Percentiles rank a stretch among this genome's conserved stretches.
Evolutionary conservation across 805 yeast genomes (phyloP).

Genomic region (Kodamaea lidongshanica): DNA sequence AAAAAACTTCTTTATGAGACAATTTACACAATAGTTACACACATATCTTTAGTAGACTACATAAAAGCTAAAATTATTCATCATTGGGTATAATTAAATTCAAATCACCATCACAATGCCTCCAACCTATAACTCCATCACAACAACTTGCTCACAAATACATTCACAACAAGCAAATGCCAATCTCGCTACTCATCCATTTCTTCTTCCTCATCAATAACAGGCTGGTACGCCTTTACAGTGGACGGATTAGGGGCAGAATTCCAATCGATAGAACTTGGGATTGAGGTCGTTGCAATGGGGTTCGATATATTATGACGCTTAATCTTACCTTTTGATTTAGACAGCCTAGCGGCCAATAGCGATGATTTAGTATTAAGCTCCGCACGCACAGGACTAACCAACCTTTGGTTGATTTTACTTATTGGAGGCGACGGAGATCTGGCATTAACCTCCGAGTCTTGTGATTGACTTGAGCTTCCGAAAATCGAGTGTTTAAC

Average conservation of each 20-base stretch:
- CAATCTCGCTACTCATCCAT: conserved; percentile 3
- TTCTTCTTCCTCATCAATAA: conserved; percentile 15
- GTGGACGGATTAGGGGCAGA: not conserved
- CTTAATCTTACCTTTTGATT: conserved; percentile 7
- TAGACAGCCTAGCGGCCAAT: too few species aligned
- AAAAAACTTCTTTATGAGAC: not conserved
- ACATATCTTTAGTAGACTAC: not conserved
- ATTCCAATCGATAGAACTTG: conserved; percentile 7
- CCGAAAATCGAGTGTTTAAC: conserved; percentile 8
- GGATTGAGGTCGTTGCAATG: conserved; percentile 6
- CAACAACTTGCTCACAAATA: too few species aligned
- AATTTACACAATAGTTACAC: not conserved
- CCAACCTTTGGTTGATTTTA: conserved; percentile 11
- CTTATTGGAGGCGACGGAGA: conserved; percentile 24
- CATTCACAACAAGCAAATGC: not conserved
- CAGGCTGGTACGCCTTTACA: conserved; percentile 11
- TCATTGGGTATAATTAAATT: too few species aligned
- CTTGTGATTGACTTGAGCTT: not conserved
- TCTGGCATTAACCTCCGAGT: conserved; percentile 8
- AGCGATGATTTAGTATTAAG: conserved; percentile 5
- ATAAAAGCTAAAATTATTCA: too few species aligned
- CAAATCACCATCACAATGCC: too few species aligned
- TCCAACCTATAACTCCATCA: too few species aligned
- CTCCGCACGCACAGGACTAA: conserved; percentile 9
- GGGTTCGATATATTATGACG: conserved; percentile 8